These are phyloP conservation scores for Cyclotella baltica DNA, from an alignment of 108 stramenopile genomes.

Conservation along the genomic window DNA sequence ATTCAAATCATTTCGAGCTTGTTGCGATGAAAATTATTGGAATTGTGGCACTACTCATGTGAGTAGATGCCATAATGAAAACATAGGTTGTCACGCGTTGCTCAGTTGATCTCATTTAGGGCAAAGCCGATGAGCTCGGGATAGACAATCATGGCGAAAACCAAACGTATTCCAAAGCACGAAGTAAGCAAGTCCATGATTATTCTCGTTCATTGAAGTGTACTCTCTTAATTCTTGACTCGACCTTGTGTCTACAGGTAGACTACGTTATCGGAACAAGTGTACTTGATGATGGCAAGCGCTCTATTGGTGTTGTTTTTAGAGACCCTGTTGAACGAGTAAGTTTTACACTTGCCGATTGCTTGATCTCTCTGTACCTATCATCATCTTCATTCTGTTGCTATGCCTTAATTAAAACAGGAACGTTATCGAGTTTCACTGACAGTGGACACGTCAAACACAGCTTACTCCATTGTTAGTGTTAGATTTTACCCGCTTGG, in stretches of 20 bases:
- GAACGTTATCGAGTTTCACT: background rate
- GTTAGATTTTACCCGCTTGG: background rate
- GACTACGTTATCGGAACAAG: background rate
- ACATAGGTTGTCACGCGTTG: no score
- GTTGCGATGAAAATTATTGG: no score
- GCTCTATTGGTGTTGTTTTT: background rate
- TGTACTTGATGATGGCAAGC: background rate
- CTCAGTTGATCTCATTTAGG: no score
- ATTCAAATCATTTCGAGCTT: no score
- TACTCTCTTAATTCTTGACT: background rate
- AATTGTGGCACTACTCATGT: no score
- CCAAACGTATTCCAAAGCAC: background rate
- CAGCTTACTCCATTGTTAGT: background rate
- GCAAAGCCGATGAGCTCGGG: no score
- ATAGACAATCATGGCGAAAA: background rate
- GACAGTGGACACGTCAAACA: constrained; percentile 2
- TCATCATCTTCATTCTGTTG: no score
- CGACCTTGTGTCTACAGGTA: background rate
- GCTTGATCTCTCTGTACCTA: no score
- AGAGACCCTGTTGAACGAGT: background rate
- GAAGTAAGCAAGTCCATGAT: background rate
- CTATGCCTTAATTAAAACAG: no score
- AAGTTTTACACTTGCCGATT: no score
- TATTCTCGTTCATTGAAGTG: background rate
- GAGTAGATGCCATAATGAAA: no score